Evolutionary conservation across 1,139 yeast genomes (phyloP).

Genomic region (Hansenula sp.): DNA sequence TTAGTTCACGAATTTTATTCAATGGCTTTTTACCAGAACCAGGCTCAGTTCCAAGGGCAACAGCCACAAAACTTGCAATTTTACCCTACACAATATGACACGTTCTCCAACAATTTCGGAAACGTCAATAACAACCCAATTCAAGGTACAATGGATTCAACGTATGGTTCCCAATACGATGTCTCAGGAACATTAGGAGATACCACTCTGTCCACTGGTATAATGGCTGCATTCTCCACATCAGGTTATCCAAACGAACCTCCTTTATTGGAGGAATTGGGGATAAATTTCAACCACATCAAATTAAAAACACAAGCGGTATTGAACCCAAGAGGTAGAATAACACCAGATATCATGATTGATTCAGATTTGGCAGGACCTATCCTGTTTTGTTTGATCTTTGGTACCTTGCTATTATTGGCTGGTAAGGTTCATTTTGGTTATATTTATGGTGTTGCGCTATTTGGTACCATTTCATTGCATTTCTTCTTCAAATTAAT

Average conservation of each 20-base stretch:
- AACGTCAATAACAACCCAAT: conserved; percentile 23
- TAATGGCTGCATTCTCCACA: conserved; percentile 90
- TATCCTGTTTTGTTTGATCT: conserved; percentile 77
- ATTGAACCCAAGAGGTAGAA: conserved; percentile 66
- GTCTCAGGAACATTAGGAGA: conserved; percentile 49
- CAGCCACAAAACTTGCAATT: conserved; percentile 26
- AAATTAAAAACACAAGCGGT: conserved; percentile 83
- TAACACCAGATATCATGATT: conserved; percentile 71
- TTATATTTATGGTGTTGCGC: conserved; percentile 92
- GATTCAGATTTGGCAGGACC: conserved; percentile 98
- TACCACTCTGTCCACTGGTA: conserved; percentile 65
- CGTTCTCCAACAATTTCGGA: conserved; percentile 9
- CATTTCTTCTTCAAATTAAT: conserved; percentile 83
- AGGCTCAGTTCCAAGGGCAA: not conserved
- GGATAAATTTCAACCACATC: conserved; percentile 88
- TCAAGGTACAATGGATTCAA: conserved; percentile 23
- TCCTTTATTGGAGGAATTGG: conserved; percentile 86
- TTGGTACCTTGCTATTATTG: conserved; percentile 78
- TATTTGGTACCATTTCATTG: conserved; percentile 83
- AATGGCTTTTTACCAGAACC: conserved; percentile 17
- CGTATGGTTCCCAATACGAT: conserved; percentile 33
- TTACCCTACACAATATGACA: conserved; percentile 26
- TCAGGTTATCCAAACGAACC: conserved; percentile 94
- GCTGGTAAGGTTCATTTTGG: conserved; percentile 96
- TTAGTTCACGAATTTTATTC: not conserved